These are phyloP conservation scores for Rhytidhysteron rufulum DNA, from an alignment of 2,329 filamentous ascomycete species.

Conservation along the genomic window DNA sequence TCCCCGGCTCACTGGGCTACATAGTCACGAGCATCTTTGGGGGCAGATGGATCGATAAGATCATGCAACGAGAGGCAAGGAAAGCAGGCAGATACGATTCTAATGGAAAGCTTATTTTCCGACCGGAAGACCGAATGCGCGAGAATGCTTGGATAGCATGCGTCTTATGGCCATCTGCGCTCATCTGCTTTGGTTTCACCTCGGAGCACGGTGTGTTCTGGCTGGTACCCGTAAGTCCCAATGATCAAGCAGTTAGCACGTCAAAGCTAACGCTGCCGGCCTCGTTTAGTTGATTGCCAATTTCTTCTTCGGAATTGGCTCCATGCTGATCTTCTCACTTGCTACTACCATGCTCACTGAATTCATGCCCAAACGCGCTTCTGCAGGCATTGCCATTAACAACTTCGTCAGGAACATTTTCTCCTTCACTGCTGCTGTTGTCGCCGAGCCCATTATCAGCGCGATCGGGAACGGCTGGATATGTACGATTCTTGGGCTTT, in stretches of 20 bases:
- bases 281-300: conserved; percentile 35
- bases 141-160: conserved; percentile 39
- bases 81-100: conserved; percentile 34
- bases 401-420: conserved; percentile 38
- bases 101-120: conserved; percentile 30
- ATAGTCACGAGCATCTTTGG: conserved; percentile 31
- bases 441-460: conserved; percentile 31
- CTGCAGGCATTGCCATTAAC: conserved; percentile 36
- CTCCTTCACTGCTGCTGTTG: conserved; percentile 32
- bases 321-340: conserved; percentile 37
- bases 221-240: conserved; percentile 21
- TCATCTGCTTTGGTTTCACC: conserved; percentile 38
- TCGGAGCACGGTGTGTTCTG: conserved; percentile 28
- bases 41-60: conserved; percentile 38
- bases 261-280: no score
- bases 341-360: conserved; percentile 39
- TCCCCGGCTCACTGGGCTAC: conserved; percentile 35
- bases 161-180: conserved; percentile 30
- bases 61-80: conserved; percentile 37
- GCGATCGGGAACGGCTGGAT: conserved; percentile 39
- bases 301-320: conserved; percentile 39
- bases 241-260: background rate
- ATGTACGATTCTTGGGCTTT: conserved; percentile 42
- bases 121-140: conserved; percentile 37
- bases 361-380: conserved; percentile 35